Percentiles rank a stretch among this genome's conserved stretches.
These are phyloP conservation scores for Anastatica hierochuntica DNA, from an alignment of 345 rosid species.

Conservation along the genomic window DNA sequence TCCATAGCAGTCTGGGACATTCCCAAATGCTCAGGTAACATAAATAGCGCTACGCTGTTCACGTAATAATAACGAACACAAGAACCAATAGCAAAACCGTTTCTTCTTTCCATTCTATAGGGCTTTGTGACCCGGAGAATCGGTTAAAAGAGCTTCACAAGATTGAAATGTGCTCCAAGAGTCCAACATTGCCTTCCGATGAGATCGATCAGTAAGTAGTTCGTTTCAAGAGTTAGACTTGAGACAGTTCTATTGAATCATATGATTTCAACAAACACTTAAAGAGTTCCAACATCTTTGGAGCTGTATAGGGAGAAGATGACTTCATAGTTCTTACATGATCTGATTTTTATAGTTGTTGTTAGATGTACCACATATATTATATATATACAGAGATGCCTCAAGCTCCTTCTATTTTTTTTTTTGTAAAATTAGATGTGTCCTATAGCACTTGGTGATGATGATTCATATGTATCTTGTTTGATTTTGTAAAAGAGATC, in stretches of 20 bases:
- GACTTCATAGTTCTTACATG: conserved; percentile 22
- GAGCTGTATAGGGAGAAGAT: conserved; percentile 19
- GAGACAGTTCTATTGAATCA: conserved; percentile 7
- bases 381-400: conserved; percentile 13
- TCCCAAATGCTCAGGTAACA: conserved; percentile 77
- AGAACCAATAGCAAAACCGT: not conserved
- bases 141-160: conserved; percentile 60
- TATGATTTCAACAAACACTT: conserved; percentile 22
- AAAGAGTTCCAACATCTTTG: conserved; percentile 12
- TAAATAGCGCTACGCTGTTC: not conserved
- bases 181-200: conserved; percentile 61
- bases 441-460: not conserved
- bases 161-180: conserved; percentile 56
- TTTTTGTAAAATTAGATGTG: conserved; percentile 13
- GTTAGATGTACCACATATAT: conserved; percentile 17
- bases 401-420: conserved; percentile 8
- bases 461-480: conserved; percentile 9
- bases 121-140: conserved; percentile 56
- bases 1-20: conserved; percentile 86
- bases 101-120: conserved; percentile 25
- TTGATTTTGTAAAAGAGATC: not conserved
- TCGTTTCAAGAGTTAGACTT: not conserved
- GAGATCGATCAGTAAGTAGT: conserved; percentile 29
- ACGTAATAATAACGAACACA: not conserved
- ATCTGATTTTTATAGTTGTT: conserved; percentile 14